phyloP scores from a whole-genome alignment of 768 basidiomycete species.

The Tephrocybe rancida region DNA sequence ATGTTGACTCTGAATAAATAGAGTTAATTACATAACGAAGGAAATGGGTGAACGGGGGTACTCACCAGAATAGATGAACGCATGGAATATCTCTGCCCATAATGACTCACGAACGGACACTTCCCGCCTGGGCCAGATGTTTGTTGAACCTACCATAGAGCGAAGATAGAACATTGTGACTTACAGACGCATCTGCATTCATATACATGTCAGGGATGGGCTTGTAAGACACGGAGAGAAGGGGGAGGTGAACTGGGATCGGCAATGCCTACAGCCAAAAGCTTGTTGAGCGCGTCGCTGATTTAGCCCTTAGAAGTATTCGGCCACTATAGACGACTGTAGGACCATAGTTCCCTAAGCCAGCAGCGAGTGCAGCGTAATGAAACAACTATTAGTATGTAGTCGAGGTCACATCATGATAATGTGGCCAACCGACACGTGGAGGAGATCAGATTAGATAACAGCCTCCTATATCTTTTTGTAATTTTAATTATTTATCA shows the following conservation, averaged over 20 bases:
- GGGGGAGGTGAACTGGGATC: constrained; percentile 75
- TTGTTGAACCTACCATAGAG: constrained; percentile 94
- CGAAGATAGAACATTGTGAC: constrained; percentile 83
- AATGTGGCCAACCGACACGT: too few species aligned
- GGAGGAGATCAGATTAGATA: too few species aligned
- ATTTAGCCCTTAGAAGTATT: constrained; percentile 74
- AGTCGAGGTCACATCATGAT: too few species aligned
- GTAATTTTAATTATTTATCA: too few species aligned
- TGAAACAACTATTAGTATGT: too few species aligned
- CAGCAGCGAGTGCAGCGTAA: too few species aligned
- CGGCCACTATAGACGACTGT: constrained; percentile 58
- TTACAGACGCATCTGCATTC: constrained; percentile 70
- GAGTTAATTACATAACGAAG: not conserved
- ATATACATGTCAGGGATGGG: constrained; percentile 1
- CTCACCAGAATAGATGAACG: constrained; percentile 89
- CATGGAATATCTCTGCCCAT: too few species aligned
- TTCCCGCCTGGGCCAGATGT: constrained; percentile 97
- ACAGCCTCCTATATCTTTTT: too few species aligned
- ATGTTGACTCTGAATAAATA: constrained; percentile 71
- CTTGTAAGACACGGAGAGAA: constrained; percentile 3
- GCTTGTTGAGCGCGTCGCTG: constrained; percentile 95
- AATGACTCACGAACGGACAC: constrained; percentile 95
- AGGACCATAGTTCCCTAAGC: too few species aligned
- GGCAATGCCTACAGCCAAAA: constrained; percentile 91
- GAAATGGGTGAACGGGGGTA: constrained; percentile 27